Percentiles rank a stretch among this genome's conserved stretches.
phyloP scores from a whole-genome alignment of 768 basidiomycete genomes.

The Auriscalpium orientale region DNA sequence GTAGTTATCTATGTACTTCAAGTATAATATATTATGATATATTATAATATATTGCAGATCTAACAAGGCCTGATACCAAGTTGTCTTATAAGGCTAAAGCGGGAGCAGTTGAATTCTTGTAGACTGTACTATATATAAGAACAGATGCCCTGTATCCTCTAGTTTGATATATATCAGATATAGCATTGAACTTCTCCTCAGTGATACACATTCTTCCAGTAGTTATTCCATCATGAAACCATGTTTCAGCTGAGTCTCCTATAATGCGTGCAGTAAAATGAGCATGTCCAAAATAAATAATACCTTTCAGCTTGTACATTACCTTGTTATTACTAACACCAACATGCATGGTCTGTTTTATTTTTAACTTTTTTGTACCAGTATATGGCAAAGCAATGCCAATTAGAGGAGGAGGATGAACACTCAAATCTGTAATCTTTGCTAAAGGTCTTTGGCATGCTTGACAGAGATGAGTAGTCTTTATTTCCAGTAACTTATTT shows the following conservation, averaged over 20 bases:
- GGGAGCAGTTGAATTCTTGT: no score
- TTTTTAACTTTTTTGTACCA: neutral
- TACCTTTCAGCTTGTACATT: conserved; percentile 8
- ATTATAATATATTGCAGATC: no score
- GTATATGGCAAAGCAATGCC: neutral
- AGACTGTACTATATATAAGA: no score
- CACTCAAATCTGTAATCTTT: neutral
- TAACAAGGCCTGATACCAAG: no score
- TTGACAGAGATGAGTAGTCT: neutral
- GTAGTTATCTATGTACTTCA: no score
- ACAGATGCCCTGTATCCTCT: no score
- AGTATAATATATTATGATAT: no score
- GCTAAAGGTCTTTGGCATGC: neutral
- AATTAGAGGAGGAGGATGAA: neutral
- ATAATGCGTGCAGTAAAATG: conserved; percentile 20
- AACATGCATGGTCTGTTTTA: neutral
- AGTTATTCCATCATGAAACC: conserved; percentile 21
- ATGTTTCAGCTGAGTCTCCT: conserved; percentile 11
- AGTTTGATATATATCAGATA: no score
- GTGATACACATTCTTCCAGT: no score
- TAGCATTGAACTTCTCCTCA: no score
- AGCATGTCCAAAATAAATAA: conserved; percentile 16
- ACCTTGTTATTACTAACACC: neutral
- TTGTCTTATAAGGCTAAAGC: no score
- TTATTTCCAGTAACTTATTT: neutral